Percentiles rank a stretch among this genome's conserved stretches.
phyloP scores from a whole-genome alignment of 257 asterid genomes.

The Capsicum rhomboideum region DNA sequence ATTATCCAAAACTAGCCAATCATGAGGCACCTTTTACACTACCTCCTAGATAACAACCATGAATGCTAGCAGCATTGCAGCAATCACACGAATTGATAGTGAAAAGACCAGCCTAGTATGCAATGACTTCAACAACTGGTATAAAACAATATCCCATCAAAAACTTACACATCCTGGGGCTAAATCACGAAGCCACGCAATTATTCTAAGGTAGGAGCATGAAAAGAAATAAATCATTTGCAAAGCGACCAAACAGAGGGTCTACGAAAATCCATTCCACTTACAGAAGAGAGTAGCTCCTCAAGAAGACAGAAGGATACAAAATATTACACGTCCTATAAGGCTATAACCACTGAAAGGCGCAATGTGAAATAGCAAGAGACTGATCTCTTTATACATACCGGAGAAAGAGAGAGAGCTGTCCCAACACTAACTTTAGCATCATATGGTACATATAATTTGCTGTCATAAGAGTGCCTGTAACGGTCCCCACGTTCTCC shows the following conservation, averaged over 20 bases:
- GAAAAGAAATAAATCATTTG: background rate
- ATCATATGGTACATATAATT: slow-evolving; percentile 55
- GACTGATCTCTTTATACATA: slow-evolving; percentile 1
- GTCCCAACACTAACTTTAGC: slow-evolving; percentile 53
- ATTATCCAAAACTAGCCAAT: background rate
- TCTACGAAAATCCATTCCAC: background rate
- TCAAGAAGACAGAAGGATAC: background rate
- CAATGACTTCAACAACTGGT: background rate
- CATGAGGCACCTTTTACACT: background rate
- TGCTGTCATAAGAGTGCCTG: slow-evolving; percentile 57
- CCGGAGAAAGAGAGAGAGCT: slow-evolving; percentile 18
- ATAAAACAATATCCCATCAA: background rate
- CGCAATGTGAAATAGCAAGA: background rate
- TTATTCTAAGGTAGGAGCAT: background rate
- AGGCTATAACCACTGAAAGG: background rate
- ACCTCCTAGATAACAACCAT: background rate
- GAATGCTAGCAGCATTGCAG: background rate
- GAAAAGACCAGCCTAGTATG: background rate
- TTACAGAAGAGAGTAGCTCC: background rate
- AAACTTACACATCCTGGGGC: background rate
- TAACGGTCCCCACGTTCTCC: slow-evolving; percentile 51
- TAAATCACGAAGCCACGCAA: background rate
- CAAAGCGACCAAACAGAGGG: background rate
- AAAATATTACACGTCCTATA: background rate
- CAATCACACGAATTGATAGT: background rate